Evolutionary conservation across 805 yeast genomes (phyloP).

Genomic region (Saturnispora gosingensis): DNA sequence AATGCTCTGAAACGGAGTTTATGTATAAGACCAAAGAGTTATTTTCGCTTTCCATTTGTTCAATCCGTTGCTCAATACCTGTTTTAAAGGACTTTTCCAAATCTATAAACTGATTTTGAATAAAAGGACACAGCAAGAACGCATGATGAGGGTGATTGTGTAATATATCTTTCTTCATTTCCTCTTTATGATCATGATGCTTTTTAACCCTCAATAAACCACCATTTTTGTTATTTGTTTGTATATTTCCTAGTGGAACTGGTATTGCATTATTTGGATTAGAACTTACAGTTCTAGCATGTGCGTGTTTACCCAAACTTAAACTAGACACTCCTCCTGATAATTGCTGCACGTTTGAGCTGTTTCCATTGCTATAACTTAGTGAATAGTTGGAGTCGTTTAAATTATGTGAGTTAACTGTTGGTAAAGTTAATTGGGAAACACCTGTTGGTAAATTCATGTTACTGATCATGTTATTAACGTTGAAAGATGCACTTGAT

Average conservation of each 20-base stretch:
- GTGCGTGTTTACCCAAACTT: neutral
- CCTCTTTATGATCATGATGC: neutral
- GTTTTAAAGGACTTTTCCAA: constrained; percentile 20
- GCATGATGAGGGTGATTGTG: constrained; percentile 3
- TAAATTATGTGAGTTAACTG: neutral
- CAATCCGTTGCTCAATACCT: constrained; percentile 18
- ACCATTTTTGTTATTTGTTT: neutral
- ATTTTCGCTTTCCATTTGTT: constrained; percentile 24
- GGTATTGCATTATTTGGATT: neutral
- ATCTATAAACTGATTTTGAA: constrained; percentile 20
- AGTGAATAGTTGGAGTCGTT: neutral
- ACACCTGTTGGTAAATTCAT: neutral
- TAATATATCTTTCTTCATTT: neutral
- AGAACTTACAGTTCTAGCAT: neutral
- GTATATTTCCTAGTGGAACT: neutral
- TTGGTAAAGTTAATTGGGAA: neutral
- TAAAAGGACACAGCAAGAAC: constrained; percentile 11
- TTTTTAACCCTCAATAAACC: constrained; percentile 3
- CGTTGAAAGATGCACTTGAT: neutral
- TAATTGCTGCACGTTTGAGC: neutral
- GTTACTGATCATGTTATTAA: neutral
- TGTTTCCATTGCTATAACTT: neutral
- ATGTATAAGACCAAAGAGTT: constrained; percentile 22
- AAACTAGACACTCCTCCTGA: neutral
- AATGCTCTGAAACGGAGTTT: constrained; percentile 19